These are phyloP conservation scores for Magnolia officinalis DNA, from an alignment of 164 flowering plant species.

Conservation along the genomic window DNA sequence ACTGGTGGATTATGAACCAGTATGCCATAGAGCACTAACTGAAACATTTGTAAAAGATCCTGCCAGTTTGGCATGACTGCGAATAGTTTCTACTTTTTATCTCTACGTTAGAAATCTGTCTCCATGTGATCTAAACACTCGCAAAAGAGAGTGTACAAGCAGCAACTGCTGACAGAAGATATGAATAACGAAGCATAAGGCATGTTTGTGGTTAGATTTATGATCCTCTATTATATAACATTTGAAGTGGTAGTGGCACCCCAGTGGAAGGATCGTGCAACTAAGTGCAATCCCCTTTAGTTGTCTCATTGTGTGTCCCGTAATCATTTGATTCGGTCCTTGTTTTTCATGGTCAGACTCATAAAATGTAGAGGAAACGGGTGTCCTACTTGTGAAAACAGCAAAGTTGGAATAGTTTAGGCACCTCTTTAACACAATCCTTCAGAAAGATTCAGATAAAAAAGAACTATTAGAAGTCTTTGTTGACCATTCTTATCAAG, in stretches of 20 bases:
- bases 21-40: not conserved
- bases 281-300: not conserved
- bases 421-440: not conserved
- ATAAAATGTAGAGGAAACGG: no score
- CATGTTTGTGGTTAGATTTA: not conserved
- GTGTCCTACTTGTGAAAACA: no score
- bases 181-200: not conserved
- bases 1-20: not conserved
- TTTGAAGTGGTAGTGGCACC: not conserved
- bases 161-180: not conserved
- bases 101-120: not conserved
- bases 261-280: not conserved
- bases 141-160: not conserved
- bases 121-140: not conserved
- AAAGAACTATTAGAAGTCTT: not conserved
- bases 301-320: not conserved
- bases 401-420: no score
- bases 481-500: no score
- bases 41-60: not conserved
- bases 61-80: not conserved
- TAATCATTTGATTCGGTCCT: no score
- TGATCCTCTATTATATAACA: not conserved
- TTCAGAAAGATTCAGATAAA: not conserved
- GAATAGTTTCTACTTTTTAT: not conserved
- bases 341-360: no score